Percentiles rank a stretch among this genome's conserved stretches.
Conservation (phyloP, 345 rosid species). For the Dimocarpus longan region DNA sequence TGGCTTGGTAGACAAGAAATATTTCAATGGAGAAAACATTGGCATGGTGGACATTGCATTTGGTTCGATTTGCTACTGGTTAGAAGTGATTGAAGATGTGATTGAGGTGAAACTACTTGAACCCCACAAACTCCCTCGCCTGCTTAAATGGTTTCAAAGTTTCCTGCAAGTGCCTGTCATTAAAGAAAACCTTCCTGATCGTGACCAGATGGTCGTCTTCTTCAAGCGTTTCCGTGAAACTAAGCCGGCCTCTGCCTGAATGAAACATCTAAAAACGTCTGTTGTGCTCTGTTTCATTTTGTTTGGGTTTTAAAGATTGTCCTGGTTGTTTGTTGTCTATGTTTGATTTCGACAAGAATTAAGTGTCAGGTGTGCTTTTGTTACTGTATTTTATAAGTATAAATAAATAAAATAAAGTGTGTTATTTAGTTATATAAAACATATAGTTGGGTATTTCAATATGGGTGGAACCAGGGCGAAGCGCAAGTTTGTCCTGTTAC, state of each 20-base stretch:
- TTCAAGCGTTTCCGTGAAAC: not conserved
- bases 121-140: slow-evolving; percentile 19
- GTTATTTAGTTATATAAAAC: no score
- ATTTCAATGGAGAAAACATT: slow-evolving; percentile 20
- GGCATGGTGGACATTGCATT: slow-evolving; percentile 30
- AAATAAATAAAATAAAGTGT: no score
- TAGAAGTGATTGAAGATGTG: slow-evolving; percentile 6
- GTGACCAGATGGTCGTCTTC: not conserved
- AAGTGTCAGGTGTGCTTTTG: no score
- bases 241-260: not conserved
- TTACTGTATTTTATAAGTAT: no score
- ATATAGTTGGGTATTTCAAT: no score
- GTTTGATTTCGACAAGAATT: no score
- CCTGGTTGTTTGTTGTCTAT: no score
- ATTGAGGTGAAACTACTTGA: slow-evolving; percentile 5
- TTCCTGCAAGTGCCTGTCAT: slow-evolving; percentile 15
- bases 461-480: no score
- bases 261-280: no score
- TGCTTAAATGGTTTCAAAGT: slow-evolving; percentile 14
- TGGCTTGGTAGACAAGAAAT: slow-evolving; percentile 20
- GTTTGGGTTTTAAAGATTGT: no score
- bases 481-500: no score
- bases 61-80: slow-evolving; percentile 14
- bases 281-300: no score
- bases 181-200: slow-evolving; percentile 20